Conservation (phyloP, 441 rosid genomes). For the Rhodomyrtus psidioides region DNA sequence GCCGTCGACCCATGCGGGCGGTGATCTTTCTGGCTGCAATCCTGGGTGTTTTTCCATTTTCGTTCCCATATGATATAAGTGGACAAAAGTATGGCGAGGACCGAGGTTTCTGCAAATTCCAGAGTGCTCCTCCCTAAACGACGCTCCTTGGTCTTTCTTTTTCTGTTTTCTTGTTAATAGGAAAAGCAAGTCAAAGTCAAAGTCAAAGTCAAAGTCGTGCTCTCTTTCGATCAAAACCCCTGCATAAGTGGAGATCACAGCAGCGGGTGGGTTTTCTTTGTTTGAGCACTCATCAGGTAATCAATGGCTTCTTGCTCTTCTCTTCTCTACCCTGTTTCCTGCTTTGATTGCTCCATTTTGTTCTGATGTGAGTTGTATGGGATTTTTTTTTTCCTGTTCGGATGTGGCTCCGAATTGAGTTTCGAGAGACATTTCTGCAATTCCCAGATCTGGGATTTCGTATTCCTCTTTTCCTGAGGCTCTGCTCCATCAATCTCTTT, state of each 20-base stretch:
- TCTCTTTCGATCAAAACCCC: not conserved
- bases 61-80: not conserved
- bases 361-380: not conserved
- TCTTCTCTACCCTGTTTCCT: not conserved
- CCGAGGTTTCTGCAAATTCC: not conserved
- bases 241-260: not conserved
- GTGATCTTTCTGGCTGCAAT: not conserved
- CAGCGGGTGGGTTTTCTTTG: not conserved
- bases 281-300: not conserved
- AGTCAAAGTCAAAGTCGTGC: not conserved
- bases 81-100: not conserved
- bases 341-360: not conserved
- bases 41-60: not conserved
- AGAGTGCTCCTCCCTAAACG: fast-evolving
- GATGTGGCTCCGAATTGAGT: not conserved
- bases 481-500: not conserved
- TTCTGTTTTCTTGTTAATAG: not conserved
- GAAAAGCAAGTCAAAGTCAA: not conserved
- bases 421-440: not conserved
- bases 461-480: not conserved
- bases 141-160: not conserved
- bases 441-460: not conserved
- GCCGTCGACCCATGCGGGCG: not conserved
- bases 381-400: not conserved
- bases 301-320: not conserved